Conservation (phyloP, 805 yeast species). For the Candida broadrunensis region DNA sequence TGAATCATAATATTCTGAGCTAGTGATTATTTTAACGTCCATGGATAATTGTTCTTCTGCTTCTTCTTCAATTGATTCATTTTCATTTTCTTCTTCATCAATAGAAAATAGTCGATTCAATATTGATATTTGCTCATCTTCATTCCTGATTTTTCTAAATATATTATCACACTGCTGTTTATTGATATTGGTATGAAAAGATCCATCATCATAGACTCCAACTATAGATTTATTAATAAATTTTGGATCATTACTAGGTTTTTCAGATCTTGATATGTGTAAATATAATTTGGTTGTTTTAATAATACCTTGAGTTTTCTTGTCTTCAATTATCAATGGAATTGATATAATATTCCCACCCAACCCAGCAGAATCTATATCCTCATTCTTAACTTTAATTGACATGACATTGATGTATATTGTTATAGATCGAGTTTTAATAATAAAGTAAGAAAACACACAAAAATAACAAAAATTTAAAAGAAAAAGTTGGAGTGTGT, state of each 20-base stretch:
- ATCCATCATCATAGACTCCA: constrained; percentile 19
- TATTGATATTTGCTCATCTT: background rate
- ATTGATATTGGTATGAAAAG: constrained; percentile 14
- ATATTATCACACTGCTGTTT: constrained; percentile 3
- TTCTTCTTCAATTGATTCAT: constrained; percentile 7
- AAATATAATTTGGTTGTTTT: constrained; percentile 14
- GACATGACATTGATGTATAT: no score
- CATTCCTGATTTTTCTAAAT: constrained; percentile 2
- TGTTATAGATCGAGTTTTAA: no score
- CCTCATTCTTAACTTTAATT: no score
- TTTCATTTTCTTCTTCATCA: constrained; percentile 5
- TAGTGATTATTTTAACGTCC: constrained; percentile 20
- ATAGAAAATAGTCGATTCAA: constrained; percentile 16
- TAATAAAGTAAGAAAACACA: no score
- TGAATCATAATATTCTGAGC: constrained; percentile 16
- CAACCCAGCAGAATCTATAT: no score
- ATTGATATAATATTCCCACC: constrained; percentile 1
- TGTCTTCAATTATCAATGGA: constrained; percentile 18
- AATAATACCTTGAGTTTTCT: constrained; percentile 7
- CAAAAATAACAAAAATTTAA: no score
- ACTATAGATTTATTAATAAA: constrained; percentile 11
- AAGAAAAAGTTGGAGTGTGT: no score
- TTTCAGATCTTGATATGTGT: constrained; percentile 9
- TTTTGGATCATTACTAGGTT: constrained; percentile 4
- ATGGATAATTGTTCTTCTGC: background rate